Percentiles rank a stretch among this genome's conserved stretches.
Conservation (phyloP, 345 rosid genomes). For the Salix arbutifolia region DNA sequence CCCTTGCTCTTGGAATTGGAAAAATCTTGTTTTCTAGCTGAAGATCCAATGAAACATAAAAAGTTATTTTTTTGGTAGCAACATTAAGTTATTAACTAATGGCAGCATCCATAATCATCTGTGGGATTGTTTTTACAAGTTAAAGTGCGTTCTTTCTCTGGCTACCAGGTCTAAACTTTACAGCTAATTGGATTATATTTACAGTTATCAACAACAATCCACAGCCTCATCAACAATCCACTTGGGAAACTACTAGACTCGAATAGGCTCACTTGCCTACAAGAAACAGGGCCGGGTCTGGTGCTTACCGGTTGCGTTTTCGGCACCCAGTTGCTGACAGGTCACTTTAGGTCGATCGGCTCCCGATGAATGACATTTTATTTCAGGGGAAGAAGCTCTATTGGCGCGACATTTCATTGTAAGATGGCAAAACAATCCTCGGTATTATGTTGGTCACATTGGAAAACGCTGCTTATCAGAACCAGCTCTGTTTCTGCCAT, state of each 20-base stretch:
- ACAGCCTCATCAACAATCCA: background rate
- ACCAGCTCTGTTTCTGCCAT: no score
- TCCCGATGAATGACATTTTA: background rate
- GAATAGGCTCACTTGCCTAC: background rate
- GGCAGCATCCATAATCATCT: background rate
- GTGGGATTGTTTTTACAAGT: background rate
- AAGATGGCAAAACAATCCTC: no score
- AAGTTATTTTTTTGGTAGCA: background rate
- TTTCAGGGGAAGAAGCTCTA: no score
- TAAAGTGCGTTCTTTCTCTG: background rate
- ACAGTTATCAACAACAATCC: background rate
- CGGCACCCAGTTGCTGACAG: background rate
- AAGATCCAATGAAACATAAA: background rate
- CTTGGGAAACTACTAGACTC: background rate
- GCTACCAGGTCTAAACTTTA: no score
- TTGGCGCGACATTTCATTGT: no score
- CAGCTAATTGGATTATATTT: background rate
- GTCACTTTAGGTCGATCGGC: background rate
- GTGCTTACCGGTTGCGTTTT: no score
- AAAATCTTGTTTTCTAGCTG: background rate
- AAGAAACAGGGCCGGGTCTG: background rate
- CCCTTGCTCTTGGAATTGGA: background rate
- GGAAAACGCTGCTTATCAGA: no score
- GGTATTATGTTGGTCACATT: no score
- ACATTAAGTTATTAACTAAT: conserved; percentile 1